phyloP scores from a whole-genome alignment of 2,329 filamentous ascomycete genomes.

The Malbranchea zuffiana region DNA sequence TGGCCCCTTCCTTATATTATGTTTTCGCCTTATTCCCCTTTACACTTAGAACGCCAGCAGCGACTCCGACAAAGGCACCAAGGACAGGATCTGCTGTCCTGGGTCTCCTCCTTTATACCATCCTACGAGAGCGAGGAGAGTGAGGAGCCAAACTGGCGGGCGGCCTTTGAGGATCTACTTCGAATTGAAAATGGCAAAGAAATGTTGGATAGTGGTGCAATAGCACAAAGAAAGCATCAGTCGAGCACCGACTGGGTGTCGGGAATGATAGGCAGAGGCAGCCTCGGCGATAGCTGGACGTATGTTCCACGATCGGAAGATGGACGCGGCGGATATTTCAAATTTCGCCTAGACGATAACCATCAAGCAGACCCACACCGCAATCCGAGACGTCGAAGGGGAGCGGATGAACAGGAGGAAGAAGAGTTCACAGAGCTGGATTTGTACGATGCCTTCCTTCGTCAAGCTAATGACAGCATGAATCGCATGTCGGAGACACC shows the following conservation, averaged over 20 bases:
- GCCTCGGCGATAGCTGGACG: slow-evolving; percentile 32
- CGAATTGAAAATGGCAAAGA: slow-evolving; percentile 37
- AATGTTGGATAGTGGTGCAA: slow-evolving; percentile 28
- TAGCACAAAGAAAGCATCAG: slow-evolving; percentile 20
- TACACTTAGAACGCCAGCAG: slow-evolving; percentile 41
- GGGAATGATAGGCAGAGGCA: slow-evolving; percentile 32
- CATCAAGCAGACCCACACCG: slow-evolving; percentile 11
- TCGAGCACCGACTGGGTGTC: slow-evolving; percentile 32
- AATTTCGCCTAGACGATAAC: slow-evolving; percentile 7
- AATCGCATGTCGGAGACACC: slow-evolving; percentile 27
- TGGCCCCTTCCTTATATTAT: slow-evolving; percentile 37
- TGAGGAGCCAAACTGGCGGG: slow-evolving; percentile 39
- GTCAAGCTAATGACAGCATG: slow-evolving; percentile 26
- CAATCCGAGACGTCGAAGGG: slow-evolving; percentile 22
- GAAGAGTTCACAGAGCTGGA: slow-evolving; percentile 40
- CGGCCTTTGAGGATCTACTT: slow-evolving; percentile 50
- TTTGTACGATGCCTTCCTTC: slow-evolving; percentile 41
- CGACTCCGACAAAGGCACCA: slow-evolving; percentile 19
- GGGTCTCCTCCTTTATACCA: slow-evolving; percentile 25
- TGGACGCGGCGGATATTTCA: slow-evolving; percentile 12
- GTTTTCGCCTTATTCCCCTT: slow-evolving; percentile 45
- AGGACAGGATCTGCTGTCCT: slow-evolving; percentile 24
- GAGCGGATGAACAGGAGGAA: slow-evolving; percentile 23
- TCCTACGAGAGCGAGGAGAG: slow-evolving; percentile 26
- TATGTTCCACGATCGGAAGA: slow-evolving; percentile 19